Evolutionary conservation across 1,284 basidiomycete genomes (phyloP).

Genomic region (Cutaneotrichosporon curvatum): DNA sequence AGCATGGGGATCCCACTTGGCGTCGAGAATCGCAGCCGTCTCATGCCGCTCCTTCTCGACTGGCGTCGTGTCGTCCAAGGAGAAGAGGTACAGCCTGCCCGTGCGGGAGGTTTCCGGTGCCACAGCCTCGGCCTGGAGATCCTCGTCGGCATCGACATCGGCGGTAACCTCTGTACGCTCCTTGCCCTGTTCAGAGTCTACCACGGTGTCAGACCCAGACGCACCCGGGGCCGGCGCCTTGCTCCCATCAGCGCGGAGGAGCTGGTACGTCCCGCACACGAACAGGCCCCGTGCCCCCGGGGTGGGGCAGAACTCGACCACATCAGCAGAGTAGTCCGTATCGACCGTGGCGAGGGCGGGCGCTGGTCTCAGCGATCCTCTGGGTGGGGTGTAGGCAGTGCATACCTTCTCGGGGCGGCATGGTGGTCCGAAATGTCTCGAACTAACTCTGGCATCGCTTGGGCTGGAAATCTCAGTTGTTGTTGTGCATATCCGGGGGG

Average conservation of each 20-base stretch:
- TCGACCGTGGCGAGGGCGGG: slow-evolving; percentile 48
- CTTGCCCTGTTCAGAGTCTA: too few relatives aligned
- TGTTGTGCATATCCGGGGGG: too few relatives aligned
- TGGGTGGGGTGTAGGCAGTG: too few relatives aligned
- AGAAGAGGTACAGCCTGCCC: slow-evolving; percentile 38
- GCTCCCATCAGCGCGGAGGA: slow-evolving; percentile 35
- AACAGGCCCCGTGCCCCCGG: slow-evolving; percentile 57
- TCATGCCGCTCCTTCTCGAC: slow-evolving; percentile 61
- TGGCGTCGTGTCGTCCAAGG: slow-evolving; percentile 8
- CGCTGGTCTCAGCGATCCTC: too few relatives aligned
- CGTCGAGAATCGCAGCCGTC: slow-evolving; percentile 77
- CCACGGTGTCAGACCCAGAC: too few relatives aligned
- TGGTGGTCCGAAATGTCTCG: too few relatives aligned
- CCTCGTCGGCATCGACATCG: background rate
- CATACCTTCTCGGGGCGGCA: too few relatives aligned
- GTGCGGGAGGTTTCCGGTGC: slow-evolving; percentile 47
- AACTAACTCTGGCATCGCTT: too few relatives aligned
- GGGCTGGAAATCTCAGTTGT: too few relatives aligned
- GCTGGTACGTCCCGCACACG: slow-evolving; percentile 81
- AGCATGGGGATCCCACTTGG: slow-evolving; percentile 65
- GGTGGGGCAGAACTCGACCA: slow-evolving; percentile 79
- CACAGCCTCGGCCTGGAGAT: background rate
- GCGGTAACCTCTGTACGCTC: too few relatives aligned
- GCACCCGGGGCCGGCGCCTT: slow-evolving; percentile 1
- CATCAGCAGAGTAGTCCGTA: slow-evolving; percentile 78